Conservation (phyloP, 306 rosid genomes). For the Urtica urens region DNA sequence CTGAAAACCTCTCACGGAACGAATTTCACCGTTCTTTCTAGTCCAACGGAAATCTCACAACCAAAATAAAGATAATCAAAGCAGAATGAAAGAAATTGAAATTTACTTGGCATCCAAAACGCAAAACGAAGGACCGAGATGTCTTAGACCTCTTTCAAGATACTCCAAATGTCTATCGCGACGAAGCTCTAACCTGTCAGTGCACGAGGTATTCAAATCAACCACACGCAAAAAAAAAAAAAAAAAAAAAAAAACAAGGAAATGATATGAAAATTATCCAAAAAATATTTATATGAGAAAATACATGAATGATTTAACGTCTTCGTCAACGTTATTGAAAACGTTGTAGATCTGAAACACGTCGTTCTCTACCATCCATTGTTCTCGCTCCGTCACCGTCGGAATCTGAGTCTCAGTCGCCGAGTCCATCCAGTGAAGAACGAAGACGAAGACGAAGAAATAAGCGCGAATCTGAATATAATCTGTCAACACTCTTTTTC, state of each 20-base stretch:
- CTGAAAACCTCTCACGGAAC: too few relatives aligned
- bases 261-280: neutral
- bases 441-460: neutral
- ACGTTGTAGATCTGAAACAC: conserved; percentile 40
- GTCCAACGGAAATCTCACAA: too few relatives aligned
- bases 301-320: conserved; percentile 44
- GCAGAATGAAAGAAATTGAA: conserved; percentile 7
- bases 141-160: conserved; percentile 49
- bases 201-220: neutral
- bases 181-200: conserved; percentile 56
- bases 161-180: conserved; percentile 60
- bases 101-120: conserved; percentile 75
- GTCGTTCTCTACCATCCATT: conserved; percentile 44
- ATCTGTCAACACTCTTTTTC: neutral
- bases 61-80: too few relatives aligned
- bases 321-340: conserved; percentile 36
- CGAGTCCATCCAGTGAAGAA: conserved; percentile 20
- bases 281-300: too few relatives aligned
- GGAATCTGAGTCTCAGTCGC: conserved; percentile 4
- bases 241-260: neutral
- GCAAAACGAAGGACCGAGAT: conserved; percentile 45
- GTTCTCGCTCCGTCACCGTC: conserved; percentile 56
- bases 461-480: neutral
- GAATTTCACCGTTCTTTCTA: too few relatives aligned
- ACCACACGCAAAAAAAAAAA: neutral